Base-by-base conservation (phyloP, 768 basidiomycete species). In the Serendipita indica region DNA sequence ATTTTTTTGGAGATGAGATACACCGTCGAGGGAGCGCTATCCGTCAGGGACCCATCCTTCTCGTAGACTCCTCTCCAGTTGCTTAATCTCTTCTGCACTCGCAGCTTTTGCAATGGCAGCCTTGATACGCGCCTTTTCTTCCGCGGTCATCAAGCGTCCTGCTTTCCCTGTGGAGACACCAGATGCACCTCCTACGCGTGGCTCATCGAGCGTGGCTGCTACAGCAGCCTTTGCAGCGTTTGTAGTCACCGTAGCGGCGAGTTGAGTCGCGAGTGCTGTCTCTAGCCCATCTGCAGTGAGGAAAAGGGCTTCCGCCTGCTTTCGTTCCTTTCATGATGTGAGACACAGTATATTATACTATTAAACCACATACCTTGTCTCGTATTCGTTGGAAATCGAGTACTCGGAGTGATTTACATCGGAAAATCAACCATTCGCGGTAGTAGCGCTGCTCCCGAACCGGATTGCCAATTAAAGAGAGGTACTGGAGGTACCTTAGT, bases 311-410 rank as follows among this genome's bases (percentile, higher is more conserved):
- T 79, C 82, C 49, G 80, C 90, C 22, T 79, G 71, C 69, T 82
- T 74, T 61, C 90, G 83, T 73, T 94, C 90, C 89, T 92, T 68
- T 68, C 65, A 62, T 57, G 60, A 46, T 39, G n/a, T n/a, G 27
- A 22, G 32, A 18, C 27, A 18, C 20, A 1, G 25, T 20, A 30
- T 12, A n/a, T 12, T 28, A 33, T 18, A 27, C 7, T 13, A 22
- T n/a, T 16, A 22, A 33, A n/a, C 16, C 35, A 27, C 22, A 57
- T 75, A 91, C 90, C 82, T 91, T 90, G 71, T 92, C 89, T 69
- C 86, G 83, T 67, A 94, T 87, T 73, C 90, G 82, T 78, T 90
- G 86, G 73, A 89, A 94, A 79, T 94, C 90, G 68, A 94, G 77
- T 73, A 90, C 86, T 78, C 91, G 83, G 68, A 94, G 78, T 68